Evolutionary conservation across 495 filamentous ascomycete genomes (phyloP).

Genomic region (Bombardia bombarda): DNA sequence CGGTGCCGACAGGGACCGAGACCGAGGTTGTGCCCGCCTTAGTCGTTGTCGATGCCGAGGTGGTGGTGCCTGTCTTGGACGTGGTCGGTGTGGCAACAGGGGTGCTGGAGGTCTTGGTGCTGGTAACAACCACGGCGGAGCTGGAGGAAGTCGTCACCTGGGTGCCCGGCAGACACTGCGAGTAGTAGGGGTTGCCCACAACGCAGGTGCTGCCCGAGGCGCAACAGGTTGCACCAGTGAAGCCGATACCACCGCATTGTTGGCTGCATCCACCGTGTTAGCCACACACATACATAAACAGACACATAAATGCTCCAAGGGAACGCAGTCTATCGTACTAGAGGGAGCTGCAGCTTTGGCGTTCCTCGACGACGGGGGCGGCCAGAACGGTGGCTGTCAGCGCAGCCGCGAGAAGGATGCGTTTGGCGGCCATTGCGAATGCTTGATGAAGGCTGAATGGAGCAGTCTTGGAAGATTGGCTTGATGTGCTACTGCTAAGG

Average conservation of each 20-base stretch:
- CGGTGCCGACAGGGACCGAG: conserved; percentile 3
- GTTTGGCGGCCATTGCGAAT: conserved; percentile 18
- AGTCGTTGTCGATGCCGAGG: conserved; percentile 2
- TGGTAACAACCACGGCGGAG: conserved; percentile 9
- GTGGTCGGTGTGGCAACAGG: conserved; percentile 1
- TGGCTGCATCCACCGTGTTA: conserved; percentile 16
- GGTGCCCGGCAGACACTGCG: conserved; percentile 35
- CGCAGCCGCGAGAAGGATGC: conserved; percentile 20
- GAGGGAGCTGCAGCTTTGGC: conserved; percentile 24
- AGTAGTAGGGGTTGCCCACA: conserved; percentile 38
- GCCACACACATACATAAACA: not conserved
- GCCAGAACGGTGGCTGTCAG: conserved; percentile 29
- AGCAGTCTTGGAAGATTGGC: too few relatives aligned
- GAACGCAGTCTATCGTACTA: conserved; percentile 18
- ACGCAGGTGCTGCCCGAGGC: conserved; percentile 34
- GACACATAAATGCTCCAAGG: not conserved
- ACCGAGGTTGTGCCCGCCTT: conserved; percentile 1
- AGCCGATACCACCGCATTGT: conserved; percentile 45
- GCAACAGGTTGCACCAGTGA: conserved; percentile 41
- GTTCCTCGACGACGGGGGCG: conserved; percentile 33
- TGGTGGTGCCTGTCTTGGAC: conserved; percentile 7
- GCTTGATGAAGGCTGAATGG: not conserved
- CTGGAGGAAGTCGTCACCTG: conserved; percentile 13
- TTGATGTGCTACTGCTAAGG: conserved; percentile 2
- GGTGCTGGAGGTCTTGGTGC: conserved; percentile 5